Evolutionary conservation across 1,284 basidiomycete genomes (phyloP).

Genomic region (Cutaneotrichosporon mucoides): DNA sequence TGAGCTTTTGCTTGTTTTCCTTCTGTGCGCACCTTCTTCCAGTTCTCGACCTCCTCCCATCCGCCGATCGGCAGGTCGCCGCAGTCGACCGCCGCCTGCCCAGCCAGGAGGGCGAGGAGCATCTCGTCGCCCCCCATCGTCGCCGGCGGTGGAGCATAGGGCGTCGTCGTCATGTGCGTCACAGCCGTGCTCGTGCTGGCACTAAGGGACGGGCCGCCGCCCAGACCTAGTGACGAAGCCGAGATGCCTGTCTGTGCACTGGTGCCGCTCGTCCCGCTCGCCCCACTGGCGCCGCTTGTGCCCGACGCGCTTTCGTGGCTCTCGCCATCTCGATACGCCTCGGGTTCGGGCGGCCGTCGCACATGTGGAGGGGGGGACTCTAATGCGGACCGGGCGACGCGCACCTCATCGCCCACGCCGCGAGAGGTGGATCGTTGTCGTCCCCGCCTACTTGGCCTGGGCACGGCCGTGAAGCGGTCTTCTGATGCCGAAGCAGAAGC

Average conservation of each 20-base stretch:
- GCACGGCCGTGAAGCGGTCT: constrained; percentile 4
- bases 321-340: not conserved
- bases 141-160: not conserved
- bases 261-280: not conserved
- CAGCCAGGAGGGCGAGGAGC: constrained; percentile 73
- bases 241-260: not conserved
- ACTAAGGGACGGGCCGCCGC: not conserved
- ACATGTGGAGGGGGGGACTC: constrained; percentile 1
- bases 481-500: not conserved
- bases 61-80: constrained; percentile 67
- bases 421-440: not conserved
- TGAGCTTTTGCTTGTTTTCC: not conserved
- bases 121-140: constrained; percentile 59
- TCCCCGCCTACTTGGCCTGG: not conserved
- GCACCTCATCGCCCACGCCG: not conserved
- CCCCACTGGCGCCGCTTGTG: not conserved
- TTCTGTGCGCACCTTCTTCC: constrained; percentile 68
- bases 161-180: constrained; percentile 4
- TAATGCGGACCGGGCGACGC: not conserved
- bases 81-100: constrained; percentile 71
- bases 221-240: not conserved
- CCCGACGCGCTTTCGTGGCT: not conserved
- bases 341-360: not conserved
- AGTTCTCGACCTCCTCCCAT: constrained; percentile 82
- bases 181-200: constrained; percentile 1